Base-by-base conservation (phyloP, 495 filamentous ascomycete genomes). In the Xylaria scruposa region DNA sequence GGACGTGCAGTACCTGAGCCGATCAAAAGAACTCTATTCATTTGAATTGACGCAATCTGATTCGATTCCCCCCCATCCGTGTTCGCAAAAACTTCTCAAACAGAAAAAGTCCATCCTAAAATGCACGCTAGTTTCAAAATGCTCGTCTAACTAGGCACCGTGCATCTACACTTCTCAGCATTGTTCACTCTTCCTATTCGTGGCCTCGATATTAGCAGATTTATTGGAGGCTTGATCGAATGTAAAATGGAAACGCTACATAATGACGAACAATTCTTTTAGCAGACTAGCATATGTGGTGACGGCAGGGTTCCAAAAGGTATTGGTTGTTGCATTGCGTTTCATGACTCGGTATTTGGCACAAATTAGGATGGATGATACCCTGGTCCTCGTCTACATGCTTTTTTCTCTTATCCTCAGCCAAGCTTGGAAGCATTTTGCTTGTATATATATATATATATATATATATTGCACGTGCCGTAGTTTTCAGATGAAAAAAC, bases 21-120 rank as follows among this genome's bases (percentile, higher is more conserved):
- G 9, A 82, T 84, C 69, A 83, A 84, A 67, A 78, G 78, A 33
- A 71, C 75, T 36, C 70, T 84, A 58, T 62, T 83, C 10, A 54
- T 81, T 12, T 85, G 21, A 71, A 36, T 40, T 47, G 4, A 61
- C n/a, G 21, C 15, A 19, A 29, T 33, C 33, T 44, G 10, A 21
- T 4, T 56, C 21, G 12, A 1, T 40, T 33, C 24, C 13, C 47
- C 47, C 47, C n/a, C 15, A n/a, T 44, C n/a, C 40, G 38, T 21
- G 15, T 24, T 53, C 49, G 6, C n/a, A 26, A 67, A 12, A 10
- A 38, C 21, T 7, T 8, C n/a, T 17, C 33, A n/a, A 29, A 44
- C 42, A 0, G 19, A 26, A 2, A n/a, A 29, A 21, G 36, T 51
- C 29, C 2, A 13, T 31, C 38, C 46, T 67, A 36, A 24, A 12